Conservation (phyloP, 202 grass and related monocot species). For the Digitaria exilis region DNA sequence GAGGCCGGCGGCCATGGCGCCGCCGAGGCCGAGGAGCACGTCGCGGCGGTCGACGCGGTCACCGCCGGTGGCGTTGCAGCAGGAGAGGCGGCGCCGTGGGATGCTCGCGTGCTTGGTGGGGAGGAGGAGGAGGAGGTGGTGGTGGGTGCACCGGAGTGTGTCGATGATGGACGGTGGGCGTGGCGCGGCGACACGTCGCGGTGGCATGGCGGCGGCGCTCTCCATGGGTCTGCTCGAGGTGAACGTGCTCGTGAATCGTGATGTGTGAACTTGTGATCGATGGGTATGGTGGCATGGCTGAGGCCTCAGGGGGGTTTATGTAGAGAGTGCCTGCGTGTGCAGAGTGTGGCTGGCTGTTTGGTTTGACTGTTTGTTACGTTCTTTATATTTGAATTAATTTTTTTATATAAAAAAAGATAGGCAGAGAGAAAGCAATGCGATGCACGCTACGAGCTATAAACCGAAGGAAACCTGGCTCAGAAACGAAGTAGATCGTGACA, state of each 20-base stretch:
- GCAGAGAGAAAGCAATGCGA: neutral
- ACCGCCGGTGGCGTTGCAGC: slow-evolving; percentile 42
- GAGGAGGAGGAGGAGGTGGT: neutral
- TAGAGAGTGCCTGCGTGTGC: neutral
- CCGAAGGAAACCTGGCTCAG: neutral
- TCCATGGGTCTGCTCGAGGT: slow-evolving; percentile 57
- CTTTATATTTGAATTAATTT: too few relatives aligned
- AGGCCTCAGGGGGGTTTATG: neutral
- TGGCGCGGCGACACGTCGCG: neutral
- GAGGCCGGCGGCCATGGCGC: slow-evolving; percentile 32
- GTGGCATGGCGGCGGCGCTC: slow-evolving; percentile 33
- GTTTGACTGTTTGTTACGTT: neutral
- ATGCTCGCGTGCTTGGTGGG: neutral
- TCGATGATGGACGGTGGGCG: slow-evolving; percentile 35
- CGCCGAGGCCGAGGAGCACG: slow-evolving; percentile 60
- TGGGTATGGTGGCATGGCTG: slow-evolving; percentile 25
- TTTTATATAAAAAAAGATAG: too few relatives aligned
- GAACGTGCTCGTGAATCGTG: slow-evolving; percentile 59
- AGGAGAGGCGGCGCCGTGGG: neutral
- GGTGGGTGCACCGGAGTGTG: neutral
- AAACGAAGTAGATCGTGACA: neutral
- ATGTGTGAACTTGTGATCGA: slow-evolving; percentile 64
- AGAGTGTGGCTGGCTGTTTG: neutral
- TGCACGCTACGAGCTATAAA: neutral
- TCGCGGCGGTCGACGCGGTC: slow-evolving; percentile 53